These are phyloP conservation scores for Thraustotheca clavata DNA, from an alignment of 352 stramenopile genomes.

Conservation along the genomic window DNA sequence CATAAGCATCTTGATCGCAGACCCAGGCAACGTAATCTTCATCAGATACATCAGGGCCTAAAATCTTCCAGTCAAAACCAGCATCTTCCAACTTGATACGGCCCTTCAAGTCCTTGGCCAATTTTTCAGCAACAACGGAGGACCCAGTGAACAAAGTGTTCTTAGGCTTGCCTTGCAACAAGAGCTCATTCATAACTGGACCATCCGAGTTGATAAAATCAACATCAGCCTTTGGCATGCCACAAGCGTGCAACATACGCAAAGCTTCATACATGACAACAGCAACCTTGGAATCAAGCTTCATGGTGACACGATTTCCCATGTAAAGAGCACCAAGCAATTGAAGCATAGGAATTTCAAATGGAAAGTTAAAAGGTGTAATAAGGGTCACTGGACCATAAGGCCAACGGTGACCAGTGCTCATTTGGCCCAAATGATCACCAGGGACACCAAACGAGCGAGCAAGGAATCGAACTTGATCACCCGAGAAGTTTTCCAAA, in stretches of 20 bases:
- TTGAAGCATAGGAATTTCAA: conserved; percentile 98
- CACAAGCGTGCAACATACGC: conserved; percentile 92
- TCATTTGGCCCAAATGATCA: conserved; percentile 95
- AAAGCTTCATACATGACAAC: conserved; percentile 98
- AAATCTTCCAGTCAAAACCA: conserved; percentile 98
- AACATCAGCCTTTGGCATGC: conserved; percentile 91
- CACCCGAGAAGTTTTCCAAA: conserved; percentile 95
- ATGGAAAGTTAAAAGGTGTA: conserved; percentile 98
- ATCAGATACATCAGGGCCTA: conserved; percentile 93
- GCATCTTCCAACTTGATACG: conserved; percentile 96
- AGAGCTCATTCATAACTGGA: conserved; percentile 90
- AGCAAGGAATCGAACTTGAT: conserved; percentile 96
- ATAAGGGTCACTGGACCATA: conserved; percentile 94
- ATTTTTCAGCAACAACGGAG: conserved; percentile 88
- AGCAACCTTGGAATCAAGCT: conserved; percentile 92
- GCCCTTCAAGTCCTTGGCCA: conserved; percentile 87
- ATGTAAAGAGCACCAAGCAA: conserved; percentile 97
- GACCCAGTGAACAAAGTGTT: conserved; percentile 98
- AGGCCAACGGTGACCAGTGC: conserved; percentile 93
- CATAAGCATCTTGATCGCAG: conserved; percentile 98
- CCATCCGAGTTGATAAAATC: conserved; percentile 97
- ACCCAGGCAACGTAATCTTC: conserved; percentile 97
- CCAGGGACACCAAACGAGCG: conserved; percentile 93
- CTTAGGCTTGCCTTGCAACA: conserved; percentile 89
- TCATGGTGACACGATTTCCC: conserved; percentile 97